phyloP scores from a whole-genome alignment of 192 early-diverging fungal species.

The Umbelopsis sp. region DNA sequence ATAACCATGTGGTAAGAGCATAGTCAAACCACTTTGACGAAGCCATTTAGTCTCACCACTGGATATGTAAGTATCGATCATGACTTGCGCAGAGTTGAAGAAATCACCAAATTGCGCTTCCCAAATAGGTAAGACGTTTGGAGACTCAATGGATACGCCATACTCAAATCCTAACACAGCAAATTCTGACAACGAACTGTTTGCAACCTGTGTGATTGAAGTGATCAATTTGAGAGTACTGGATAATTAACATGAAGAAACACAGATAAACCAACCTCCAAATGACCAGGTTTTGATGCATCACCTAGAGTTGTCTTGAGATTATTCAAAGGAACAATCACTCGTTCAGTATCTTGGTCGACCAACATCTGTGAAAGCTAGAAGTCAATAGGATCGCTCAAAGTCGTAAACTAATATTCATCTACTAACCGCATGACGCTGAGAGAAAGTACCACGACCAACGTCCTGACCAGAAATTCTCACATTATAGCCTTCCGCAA shows the following conservation, averaged over 20 bases:
- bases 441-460: conserved; percentile 96
- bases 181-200: conserved; percentile 89
- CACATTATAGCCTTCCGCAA: conserved; percentile 85
- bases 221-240: neutral
- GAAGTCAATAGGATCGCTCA: neutral
- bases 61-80: conserved; percentile 89
- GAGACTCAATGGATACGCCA: conserved; percentile 90
- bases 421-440: conserved; percentile 72
- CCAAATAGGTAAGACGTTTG: conserved; percentile 89
- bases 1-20: conserved; percentile 94
- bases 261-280: conserved; percentile 32
- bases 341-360: conserved; percentile 85
- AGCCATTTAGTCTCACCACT: conserved; percentile 95
- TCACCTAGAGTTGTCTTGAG: conserved; percentile 27
- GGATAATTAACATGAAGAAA: neutral
- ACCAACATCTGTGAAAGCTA: conserved; percentile 76
- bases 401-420: neutral
- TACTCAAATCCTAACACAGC: conserved; percentile 97
- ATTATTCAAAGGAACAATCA: conserved; percentile 84
- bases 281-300: conserved; percentile 35
- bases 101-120: conserved; percentile 99
- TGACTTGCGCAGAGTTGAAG: conserved; percentile 94
- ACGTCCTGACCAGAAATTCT: conserved; percentile 98
- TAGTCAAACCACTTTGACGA: conserved; percentile 85
- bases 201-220: conserved; percentile 80